Percentiles rank a stretch among this genome's conserved stretches.
Conservation (phyloP, 768 basidiomycete species). For the Phlegmacium glaucopus region DNA sequence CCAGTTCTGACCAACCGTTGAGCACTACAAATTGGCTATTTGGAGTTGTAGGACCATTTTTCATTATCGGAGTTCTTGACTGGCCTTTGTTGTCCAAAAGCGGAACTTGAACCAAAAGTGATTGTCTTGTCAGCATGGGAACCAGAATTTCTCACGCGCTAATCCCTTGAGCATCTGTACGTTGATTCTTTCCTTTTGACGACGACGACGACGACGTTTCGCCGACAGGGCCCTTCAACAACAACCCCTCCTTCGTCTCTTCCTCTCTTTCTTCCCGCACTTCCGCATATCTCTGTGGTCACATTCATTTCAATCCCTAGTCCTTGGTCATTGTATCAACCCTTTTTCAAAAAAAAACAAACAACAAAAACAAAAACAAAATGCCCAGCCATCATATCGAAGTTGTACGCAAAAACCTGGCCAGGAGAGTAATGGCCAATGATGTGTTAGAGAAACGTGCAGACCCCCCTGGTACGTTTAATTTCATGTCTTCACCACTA, state of each 20-base stretch:
- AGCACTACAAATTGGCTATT: too few relatives aligned
- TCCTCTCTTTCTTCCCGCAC: conserved; percentile 5
- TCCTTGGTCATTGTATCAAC: too few relatives aligned
- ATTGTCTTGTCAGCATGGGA: too few relatives aligned
- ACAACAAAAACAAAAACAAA: conserved; percentile 4
- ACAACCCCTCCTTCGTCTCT: not conserved
- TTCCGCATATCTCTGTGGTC: conserved; percentile 15
- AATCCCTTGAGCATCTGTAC: too few relatives aligned
- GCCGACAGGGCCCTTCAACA: not conserved
- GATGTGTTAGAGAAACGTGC: conserved; percentile 10
- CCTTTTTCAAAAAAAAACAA: conserved; percentile 1
- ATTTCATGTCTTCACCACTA: not conserved
- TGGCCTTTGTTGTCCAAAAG: too few relatives aligned
- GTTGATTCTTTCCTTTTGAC: not conserved
- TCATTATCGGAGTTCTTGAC: too few relatives aligned
- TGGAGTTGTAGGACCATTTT: too few relatives aligned
- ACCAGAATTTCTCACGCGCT: too few relatives aligned
- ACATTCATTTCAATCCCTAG: conserved; percentile 14
- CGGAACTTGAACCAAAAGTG: too few relatives aligned
- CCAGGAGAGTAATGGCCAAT: conserved; percentile 1
- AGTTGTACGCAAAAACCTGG: conserved; percentile 12
- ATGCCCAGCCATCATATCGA: conserved; percentile 15
- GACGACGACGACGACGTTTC: not conserved
- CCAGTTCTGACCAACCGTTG: too few relatives aligned
- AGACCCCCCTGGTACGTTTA: not conserved